Evolutionary conservation across 495 filamentous ascomycete species (phyloP).

Genomic region (Talaromyces nanjingensis): DNA sequence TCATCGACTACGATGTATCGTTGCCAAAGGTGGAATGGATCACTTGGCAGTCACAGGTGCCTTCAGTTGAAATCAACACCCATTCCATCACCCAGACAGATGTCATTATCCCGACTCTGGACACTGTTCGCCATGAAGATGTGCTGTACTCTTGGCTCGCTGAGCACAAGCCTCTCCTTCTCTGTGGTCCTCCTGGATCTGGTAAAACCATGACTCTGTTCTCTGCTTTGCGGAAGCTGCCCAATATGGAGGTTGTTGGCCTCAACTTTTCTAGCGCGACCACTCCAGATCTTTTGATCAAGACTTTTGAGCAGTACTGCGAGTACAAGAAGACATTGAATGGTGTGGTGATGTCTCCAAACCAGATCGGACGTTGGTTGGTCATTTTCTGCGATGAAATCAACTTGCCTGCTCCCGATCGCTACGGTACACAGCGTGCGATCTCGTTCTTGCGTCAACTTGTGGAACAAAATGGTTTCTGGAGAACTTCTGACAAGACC

Average conservation of each 20-base stretch:
- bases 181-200: constrained; percentile 95
- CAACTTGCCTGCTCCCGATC: constrained; percentile 96
- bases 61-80: constrained; percentile 90
- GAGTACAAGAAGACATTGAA: constrained; percentile 98
- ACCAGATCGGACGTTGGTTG: constrained; percentile 94
- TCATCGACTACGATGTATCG: constrained; percentile 92
- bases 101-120: constrained; percentile 92
- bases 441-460: constrained; percentile 96
- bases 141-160: constrained; percentile 98
- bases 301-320: constrained; percentile 99
- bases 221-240: constrained; percentile 88
- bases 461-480: constrained; percentile 98
- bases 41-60: constrained; percentile 90
- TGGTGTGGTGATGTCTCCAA: constrained; percentile 90
- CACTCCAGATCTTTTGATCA: constrained; percentile 93
- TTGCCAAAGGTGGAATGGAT: constrained; percentile 83
- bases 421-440: constrained; percentile 92
- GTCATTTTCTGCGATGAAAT: constrained; percentile 99
- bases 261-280: constrained; percentile 99
- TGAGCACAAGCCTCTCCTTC: constrained; percentile 91
- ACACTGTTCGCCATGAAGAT: constrained; percentile 96
- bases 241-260: constrained; percentile 97
- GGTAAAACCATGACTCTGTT: constrained; percentile 99
- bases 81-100: constrained; percentile 96
- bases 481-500: constrained; percentile 92